phyloP scores from a whole-genome alignment of 78 protist genomes.

The Salpingoeca rosetta region DNA sequence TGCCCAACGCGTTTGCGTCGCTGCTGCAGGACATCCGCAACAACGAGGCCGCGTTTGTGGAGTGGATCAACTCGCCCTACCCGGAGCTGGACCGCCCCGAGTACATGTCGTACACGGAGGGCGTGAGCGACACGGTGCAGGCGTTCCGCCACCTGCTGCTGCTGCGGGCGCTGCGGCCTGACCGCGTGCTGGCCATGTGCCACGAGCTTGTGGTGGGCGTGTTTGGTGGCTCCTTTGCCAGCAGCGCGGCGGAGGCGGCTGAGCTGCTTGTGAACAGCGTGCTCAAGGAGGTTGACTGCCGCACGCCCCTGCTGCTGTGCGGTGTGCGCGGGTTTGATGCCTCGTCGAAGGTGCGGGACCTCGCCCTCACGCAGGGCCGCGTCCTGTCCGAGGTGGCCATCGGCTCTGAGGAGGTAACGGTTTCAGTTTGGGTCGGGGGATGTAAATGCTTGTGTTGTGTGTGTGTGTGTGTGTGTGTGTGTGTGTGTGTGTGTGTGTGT shows the following conservation, averaged over 20 bases:
- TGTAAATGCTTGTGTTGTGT: too few species aligned
- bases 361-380: constrained; percentile 27
- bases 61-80: background rate
- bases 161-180: constrained; percentile 71
- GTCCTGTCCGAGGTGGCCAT: constrained; percentile 71
- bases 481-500: too few species aligned
- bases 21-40: background rate
- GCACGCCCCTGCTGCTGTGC: constrained; percentile 67
- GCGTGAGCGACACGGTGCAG: background rate
- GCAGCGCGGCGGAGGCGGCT: background rate
- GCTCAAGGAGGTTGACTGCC: constrained; percentile 16
- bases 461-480: too few species aligned
- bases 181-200: constrained; percentile 31
- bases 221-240: constrained; percentile 53
- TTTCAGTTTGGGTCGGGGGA: too few species aligned
- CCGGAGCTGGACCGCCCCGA: background rate
- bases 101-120: background rate
- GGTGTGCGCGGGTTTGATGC: constrained; percentile 90
- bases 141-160: constrained; percentile 51
- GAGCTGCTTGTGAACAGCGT: background rate
- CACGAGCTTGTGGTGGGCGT: constrained; percentile 32
- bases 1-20: background rate
- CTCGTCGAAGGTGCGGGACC: constrained; percentile 36
- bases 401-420: constrained; percentile 94
- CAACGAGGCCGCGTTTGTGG: constrained; percentile 5